These are phyloP conservation scores for Hortaea werneckii DNA, from an alignment of 2,329 filamentous ascomycete genomes.

Conservation along the genomic window DNA sequence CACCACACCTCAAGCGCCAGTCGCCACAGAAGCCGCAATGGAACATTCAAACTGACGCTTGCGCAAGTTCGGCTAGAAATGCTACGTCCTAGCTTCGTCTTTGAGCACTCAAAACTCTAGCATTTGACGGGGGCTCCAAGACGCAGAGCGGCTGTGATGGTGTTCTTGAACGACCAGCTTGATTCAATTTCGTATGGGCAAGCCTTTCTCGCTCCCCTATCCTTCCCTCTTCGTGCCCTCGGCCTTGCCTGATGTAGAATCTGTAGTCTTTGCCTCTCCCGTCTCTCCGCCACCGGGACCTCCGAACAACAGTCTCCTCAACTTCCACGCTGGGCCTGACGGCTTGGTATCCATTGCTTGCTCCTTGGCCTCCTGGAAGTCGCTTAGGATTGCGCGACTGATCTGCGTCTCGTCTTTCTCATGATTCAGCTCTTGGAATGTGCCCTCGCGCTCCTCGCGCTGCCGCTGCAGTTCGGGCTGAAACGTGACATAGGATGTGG, in stretches of 20 bases:
- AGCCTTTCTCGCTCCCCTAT: not conserved
- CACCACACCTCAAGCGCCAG: no score
- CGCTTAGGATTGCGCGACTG: slow-evolving; percentile 17
- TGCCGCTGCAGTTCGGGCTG: slow-evolving; percentile 21
- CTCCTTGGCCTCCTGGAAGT: slow-evolving; percentile 16
- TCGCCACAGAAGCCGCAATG: no score
- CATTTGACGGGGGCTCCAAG: no score
- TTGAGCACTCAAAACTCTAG: no score
- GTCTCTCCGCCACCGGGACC: not conserved
- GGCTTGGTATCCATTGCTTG: slow-evolving; percentile 4
- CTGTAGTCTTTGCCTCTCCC: not conserved
- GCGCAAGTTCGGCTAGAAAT: no score
- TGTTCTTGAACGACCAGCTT: no score
- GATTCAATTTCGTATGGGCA: no score
- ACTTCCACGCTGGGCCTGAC: slow-evolving; percentile 1
- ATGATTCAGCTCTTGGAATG: slow-evolving; percentile 14
- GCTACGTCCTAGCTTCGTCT: no score
- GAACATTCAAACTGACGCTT: no score
- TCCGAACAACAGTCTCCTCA: slow-evolving; percentile 1
- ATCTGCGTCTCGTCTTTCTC: slow-evolving; percentile 7
- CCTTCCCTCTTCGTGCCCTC: not conserved
- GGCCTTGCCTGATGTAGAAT: not conserved
- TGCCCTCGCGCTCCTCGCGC: slow-evolving; percentile 15
- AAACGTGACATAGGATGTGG: slow-evolving; percentile 19
- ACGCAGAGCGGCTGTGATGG: no score